phyloP scores from a whole-genome alignment of 352 stramenopile genomes.

The Pythium pectinolyticum region DNA sequence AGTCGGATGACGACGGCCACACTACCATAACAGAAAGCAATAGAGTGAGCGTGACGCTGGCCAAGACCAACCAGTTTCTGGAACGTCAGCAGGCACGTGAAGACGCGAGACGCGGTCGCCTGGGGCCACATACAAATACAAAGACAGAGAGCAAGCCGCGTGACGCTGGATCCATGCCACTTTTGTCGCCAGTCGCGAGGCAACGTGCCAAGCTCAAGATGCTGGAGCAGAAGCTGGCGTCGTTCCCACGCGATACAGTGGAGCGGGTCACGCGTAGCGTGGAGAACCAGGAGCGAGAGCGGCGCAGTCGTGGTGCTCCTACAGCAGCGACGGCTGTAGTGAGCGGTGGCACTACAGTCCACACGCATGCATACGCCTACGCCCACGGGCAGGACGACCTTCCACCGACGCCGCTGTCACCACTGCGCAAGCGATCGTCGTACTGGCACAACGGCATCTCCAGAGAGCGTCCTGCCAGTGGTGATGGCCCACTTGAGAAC shows the following conservation, averaged over 20 bases:
- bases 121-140: not conserved
- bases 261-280: slow-evolving; percentile 32
- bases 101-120: not conserved
- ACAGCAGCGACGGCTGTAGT: not conserved
- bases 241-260: slow-evolving; percentile 51
- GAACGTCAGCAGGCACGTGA: slow-evolving; percentile 12
- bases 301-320: not conserved
- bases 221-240: slow-evolving; percentile 54
- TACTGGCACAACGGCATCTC: slow-evolving; percentile 64
- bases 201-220: slow-evolving; percentile 56
- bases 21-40: no score
- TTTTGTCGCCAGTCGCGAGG: slow-evolving; percentile 42
- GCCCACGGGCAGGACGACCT: not conserved
- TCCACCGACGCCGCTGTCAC: slow-evolving; percentile 44
- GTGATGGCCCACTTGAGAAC: no score
- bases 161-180: rapidly evolving
- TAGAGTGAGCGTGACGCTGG: slow-evolving; percentile 3
- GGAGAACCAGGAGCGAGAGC: slow-evolving; percentile 11
- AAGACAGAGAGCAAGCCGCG: not conserved
- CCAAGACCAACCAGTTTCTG: slow-evolving; percentile 12
- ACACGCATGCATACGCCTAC: not conserved
- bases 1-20: slow-evolving; percentile 6
- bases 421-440: slow-evolving; percentile 42
- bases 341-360: not conserved
- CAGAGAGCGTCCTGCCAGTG: slow-evolving; percentile 31